Base-by-base conservation (phyloP, 1,284 basidiomycete species). In the Vanrija pseudolonga region DNA sequence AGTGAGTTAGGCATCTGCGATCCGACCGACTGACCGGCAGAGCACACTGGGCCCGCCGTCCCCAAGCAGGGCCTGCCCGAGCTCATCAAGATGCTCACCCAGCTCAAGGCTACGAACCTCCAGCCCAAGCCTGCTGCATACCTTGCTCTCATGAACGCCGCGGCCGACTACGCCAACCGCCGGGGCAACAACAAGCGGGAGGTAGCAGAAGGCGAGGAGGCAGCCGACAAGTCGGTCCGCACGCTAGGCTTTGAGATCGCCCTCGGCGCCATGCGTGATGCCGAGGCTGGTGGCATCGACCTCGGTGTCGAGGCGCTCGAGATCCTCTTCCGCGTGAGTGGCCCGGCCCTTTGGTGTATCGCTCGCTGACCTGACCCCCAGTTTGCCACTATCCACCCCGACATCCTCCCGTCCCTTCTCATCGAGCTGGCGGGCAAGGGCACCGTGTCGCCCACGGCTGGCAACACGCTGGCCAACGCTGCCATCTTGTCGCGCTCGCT, bases 161-260 rank as follows among this genome's bases (percentile, higher is more conserved):
- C 68, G 3, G 61, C 62, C 9, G 65, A 68, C 32, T 67, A 69
- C 40, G 55, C 51, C 4, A 14, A 45, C 14, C 52, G 50, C 8
- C 50, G 54, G 0, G 54, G 54, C 7, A 47, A 28, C 49, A 56
- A 51, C 41, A 47, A 48, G 12, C 53, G 42, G 2, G 57, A 59
- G 38, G 51, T 56, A 9, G 39, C 53, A 2, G 61, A 58, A 1
- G 55, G 62, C 11, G 45, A 44, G 7, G 26, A 26, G n/a, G 39
- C 39, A 32, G 12, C 32, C 32, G 32, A 11, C 26, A 26, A 4
- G 5, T 12, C 40, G 22, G 32, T 32, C 32, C 32, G 32, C 28
- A 40, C 46, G 6, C 53, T 73, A 11, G 71, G 67, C 4, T 65
- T 68, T 56, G 63, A 68, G 55, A 57, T 73, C 24, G 67, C 68